Evolutionary conservation across 306 rosid species (phyloP), one percentile per base, ranked within the genome.

Genomic region (Malus orientalis): DNA sequence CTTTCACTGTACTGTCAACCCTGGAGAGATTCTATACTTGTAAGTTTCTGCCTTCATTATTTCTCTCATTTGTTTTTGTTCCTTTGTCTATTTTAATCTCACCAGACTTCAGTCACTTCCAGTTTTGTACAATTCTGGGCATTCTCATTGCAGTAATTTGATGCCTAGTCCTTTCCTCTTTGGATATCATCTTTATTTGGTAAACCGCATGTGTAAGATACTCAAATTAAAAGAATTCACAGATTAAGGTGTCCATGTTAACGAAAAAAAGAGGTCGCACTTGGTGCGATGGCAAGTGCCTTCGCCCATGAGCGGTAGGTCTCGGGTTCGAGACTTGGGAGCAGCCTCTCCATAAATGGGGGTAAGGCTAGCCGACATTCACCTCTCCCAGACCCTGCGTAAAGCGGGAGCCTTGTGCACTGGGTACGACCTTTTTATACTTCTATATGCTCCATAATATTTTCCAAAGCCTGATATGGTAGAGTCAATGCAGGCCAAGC

Each of bases 1-100:
- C 0, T 87, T 93, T 55, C 62, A 82, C 79, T 91, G 93, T 75
- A 89, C 93, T 0, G 78, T 90, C 40, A 90, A 89, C 78, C 93
- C 98, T 25, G 98, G 94, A 23, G 93, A 93, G 84, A 84, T 93
- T 80, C 96, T 93, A 49, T 93, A 89, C 87, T 78, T 89, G 98
- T 91, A 81, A 83, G 90, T 57, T 82, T 61, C 29, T 19, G 13
- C 53, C 49, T 3, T 36, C 15, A 22, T 13, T 36, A 36, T 65
- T 65, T 1, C 16, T 3, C 42, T 30, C 19, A 6, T 63, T 5
- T 61, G 8, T 22, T 22, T 10, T 58, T 10, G 6, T 9, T 23
- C 13, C 0, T 58, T 22, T n/a, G 30, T 25, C 15, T 58, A 9
- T 58, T 1, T 59, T 2, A 13, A 27, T 61, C 5, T 63, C 3